Evolutionary conservation across 352 stramenopile genomes (phyloP).

Genomic region (Phytophthora pini): DNA sequence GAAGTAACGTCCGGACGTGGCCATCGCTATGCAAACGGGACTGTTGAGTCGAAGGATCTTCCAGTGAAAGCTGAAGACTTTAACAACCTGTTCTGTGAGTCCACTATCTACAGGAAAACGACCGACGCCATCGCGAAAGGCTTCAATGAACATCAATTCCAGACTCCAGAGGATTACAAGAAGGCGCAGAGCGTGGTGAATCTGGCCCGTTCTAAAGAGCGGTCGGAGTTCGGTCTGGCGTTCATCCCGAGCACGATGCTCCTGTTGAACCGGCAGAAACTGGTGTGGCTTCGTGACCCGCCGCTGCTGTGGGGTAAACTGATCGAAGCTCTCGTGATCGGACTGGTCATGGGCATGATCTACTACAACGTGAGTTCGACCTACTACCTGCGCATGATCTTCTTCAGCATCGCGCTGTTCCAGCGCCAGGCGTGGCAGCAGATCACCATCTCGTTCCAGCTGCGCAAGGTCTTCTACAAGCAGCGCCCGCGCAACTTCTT

Average conservation of each 20-base stretch:
- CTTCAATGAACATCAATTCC: constrained; percentile 64
- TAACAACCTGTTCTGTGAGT: constrained; percentile 64
- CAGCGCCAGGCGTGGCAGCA: constrained; percentile 50
- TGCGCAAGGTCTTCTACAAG: constrained; percentile 15
- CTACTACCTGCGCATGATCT: constrained; percentile 79
- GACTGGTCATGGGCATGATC: constrained; percentile 83
- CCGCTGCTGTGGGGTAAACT: constrained; percentile 71
- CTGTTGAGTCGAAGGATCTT: constrained; percentile 36
- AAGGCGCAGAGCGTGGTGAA: constrained; percentile 59
- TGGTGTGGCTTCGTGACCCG: constrained; percentile 65
- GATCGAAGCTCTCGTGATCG: constrained; percentile 73
- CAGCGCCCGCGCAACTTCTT: constrained; percentile 92
- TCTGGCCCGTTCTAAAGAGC: constrained; percentile 53
- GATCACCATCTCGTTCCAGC: too few relatives aligned
- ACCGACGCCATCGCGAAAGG: constrained; percentile 49
- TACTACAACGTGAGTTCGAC: constrained; percentile 63
- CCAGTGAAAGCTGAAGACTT: constrained; percentile 53
- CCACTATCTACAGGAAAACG: constrained; percentile 61
- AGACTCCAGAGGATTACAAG: constrained; percentile 56
- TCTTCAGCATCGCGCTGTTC: constrained; percentile 74
- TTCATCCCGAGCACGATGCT: constrained; percentile 54
- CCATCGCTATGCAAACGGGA: constrained; percentile 52
- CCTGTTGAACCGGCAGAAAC: constrained; percentile 66
- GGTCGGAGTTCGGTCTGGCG: constrained; percentile 58
- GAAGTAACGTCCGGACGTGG: constrained; percentile 72